Evolutionary conservation across 2,329 filamentous ascomycete genomes (phyloP).

Genomic region (Colletotrichum tamarilloi): DNA sequence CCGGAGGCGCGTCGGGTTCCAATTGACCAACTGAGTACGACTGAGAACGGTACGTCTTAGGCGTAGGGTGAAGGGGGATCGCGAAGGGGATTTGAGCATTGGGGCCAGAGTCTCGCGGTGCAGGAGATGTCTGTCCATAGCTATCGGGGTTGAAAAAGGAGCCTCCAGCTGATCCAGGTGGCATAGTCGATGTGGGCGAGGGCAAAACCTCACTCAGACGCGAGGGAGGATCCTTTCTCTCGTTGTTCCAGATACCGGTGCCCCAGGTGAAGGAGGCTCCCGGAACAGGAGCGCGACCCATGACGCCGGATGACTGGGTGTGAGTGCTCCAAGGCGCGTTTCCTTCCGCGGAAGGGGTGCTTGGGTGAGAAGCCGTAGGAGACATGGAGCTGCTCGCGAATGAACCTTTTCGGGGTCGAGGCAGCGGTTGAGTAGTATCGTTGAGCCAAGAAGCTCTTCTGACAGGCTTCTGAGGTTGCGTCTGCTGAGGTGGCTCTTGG

Average conservation of each 20-base stretch:
- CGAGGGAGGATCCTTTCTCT: conserved; percentile 82
- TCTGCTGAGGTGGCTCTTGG: conserved; percentile 61
- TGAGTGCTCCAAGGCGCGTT: conserved; percentile 67
- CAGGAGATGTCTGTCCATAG: conserved; percentile 61
- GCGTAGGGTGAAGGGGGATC: conserved; percentile 88
- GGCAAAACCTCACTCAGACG: conserved; percentile 79
- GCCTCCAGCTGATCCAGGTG: conserved; percentile 53
- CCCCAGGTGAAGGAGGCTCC: conserved; percentile 74
- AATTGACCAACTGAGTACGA: conserved; percentile 96
- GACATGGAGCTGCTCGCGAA: conserved; percentile 82
- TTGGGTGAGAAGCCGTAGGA: conserved; percentile 82
- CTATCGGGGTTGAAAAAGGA: conserved; percentile 63
- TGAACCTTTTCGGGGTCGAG: conserved; percentile 78
- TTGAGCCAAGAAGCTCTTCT: conserved; percentile 88
- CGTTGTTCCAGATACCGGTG: conserved; percentile 85
- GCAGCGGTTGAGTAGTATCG: conserved; percentile 75
- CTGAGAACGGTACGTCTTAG: conserved; percentile 93
- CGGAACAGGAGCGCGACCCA: conserved; percentile 59
- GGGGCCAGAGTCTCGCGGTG: conserved; percentile 62
- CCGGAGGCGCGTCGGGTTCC: conserved; percentile 71
- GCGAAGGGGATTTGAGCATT: conserved; percentile 83
- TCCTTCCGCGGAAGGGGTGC: conserved; percentile 74
- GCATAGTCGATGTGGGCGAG: conserved; percentile 75
- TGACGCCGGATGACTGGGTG: conserved; percentile 57
- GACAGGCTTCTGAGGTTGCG: conserved; percentile 69